Conservation (phyloP, 2,329 filamentous ascomycete species). For the Xylaria sp. region DNA sequence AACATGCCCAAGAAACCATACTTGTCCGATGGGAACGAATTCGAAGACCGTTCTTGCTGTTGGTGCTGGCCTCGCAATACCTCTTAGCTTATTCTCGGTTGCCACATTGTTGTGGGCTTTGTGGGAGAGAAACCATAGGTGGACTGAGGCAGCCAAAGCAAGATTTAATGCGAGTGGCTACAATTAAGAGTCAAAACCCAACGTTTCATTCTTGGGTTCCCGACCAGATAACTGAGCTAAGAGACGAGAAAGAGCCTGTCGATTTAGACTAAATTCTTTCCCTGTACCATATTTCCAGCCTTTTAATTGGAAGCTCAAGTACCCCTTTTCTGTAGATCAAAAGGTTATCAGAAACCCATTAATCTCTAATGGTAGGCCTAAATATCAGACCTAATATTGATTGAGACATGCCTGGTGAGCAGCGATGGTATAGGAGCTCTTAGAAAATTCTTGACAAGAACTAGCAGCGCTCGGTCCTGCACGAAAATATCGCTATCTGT, state of each 20-base stretch:
- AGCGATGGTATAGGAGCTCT: too few species aligned
- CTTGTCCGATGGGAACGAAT: neutral
- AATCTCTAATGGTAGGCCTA: too few species aligned
- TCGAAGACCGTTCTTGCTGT: constrained; percentile 3
- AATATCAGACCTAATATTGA: too few species aligned
- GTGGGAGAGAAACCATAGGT: constrained; percentile 1
- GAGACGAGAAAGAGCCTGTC: neutral
- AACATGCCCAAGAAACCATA: neutral
- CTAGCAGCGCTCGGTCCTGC: too few species aligned
- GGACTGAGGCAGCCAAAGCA: neutral
- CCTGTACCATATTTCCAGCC: neutral
- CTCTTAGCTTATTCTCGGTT: constrained; percentile 6
- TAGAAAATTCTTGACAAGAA: too few species aligned
- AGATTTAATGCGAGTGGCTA: neutral
- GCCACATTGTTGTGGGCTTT: constrained; percentile 1
- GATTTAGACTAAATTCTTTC: constrained; percentile 1
- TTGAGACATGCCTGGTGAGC: too few species aligned
- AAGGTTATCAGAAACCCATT: too few species aligned
- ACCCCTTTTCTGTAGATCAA: neutral
- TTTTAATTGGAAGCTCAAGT: neutral
- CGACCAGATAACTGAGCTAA: neutral
- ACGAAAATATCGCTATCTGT: too few species aligned
- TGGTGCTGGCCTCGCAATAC: neutral
- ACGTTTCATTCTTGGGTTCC: neutral
- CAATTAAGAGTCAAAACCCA: neutral